phyloP scores from a whole-genome alignment of 129 eudicot species.

The Flaveria linearis region DNA sequence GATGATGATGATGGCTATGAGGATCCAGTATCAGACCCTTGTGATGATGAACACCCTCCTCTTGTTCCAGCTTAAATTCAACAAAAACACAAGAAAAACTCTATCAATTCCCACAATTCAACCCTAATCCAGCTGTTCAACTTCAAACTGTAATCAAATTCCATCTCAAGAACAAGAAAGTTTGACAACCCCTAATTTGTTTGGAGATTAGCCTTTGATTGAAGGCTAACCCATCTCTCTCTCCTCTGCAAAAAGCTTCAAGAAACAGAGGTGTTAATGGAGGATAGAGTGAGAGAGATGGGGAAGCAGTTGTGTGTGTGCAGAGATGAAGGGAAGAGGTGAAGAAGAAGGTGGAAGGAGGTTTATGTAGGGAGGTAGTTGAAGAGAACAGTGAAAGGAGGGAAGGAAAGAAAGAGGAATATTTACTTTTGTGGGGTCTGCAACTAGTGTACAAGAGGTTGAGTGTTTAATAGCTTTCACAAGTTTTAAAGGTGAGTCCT shows the following conservation, averaged over 20 bases:
- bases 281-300: not conserved
- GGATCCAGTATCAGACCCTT: constrained; percentile 92
- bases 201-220: not conserved
- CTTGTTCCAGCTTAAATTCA: constrained; percentile 58
- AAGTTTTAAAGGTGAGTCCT: no score
- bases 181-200: constrained; percentile 1
- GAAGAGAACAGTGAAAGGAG: constrained; percentile 31
- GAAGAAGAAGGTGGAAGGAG: constrained; percentile 26
- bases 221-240: constrained; percentile 39
- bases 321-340: constrained; percentile 35
- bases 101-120: constrained; percentile 18
- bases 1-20: constrained; percentile 40
- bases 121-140: constrained; percentile 1
- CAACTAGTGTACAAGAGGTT: not conserved
- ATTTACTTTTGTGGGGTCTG: constrained; percentile 47
- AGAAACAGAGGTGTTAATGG: not conserved
- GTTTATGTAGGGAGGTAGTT: constrained; percentile 35
- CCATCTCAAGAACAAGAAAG: constrained; percentile 27
- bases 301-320: not conserved
- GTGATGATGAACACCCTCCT: constrained; percentile 14
- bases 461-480: constrained; percentile 26
- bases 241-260: constrained; percentile 7
- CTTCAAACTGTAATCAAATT: constrained; percentile 12
- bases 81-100: constrained; percentile 3
- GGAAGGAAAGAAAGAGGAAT: constrained; percentile 28